Evolutionary conservation across 495 filamentous ascomycete genomes (phyloP).

Genomic region (Tuber borchii): DNA sequence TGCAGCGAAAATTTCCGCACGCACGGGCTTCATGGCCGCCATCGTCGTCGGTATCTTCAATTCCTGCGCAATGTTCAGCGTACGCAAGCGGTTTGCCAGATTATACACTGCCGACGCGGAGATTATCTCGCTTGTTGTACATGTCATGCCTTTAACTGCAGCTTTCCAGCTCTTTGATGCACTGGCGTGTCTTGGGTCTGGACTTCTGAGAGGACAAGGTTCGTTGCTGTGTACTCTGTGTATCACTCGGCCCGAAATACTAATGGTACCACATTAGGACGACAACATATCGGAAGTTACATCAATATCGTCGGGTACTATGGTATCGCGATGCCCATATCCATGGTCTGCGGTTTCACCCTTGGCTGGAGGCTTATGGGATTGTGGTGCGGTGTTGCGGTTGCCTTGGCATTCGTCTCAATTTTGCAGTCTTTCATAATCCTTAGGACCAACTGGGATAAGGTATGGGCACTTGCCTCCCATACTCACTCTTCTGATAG

Average conservation of each 20-base stretch:
- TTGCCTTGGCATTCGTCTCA: slow-evolving; percentile 54
- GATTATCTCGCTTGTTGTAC: slow-evolving; percentile 67
- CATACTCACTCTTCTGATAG: background rate
- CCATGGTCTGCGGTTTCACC: slow-evolving; percentile 66
- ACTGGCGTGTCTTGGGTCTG: slow-evolving; percentile 68
- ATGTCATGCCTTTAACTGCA: slow-evolving; percentile 68
- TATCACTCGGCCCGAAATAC: background rate
- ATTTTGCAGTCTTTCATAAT: slow-evolving; percentile 30
- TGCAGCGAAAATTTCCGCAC: slow-evolving; percentile 61
- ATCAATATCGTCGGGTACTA: slow-evolving; percentile 83
- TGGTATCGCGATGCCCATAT: slow-evolving; percentile 73
- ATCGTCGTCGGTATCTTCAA: slow-evolving; percentile 70
- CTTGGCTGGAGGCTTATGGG: slow-evolving; percentile 66
- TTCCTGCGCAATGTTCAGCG: slow-evolving; percentile 55
- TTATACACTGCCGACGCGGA: slow-evolving; percentile 76
- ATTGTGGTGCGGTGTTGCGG: slow-evolving; percentile 73
- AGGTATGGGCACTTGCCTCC: slow-evolving; percentile 9
- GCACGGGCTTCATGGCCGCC: slow-evolving; percentile 54
- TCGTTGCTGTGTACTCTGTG: background rate
- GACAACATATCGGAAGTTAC: slow-evolving; percentile 83
- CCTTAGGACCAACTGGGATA: slow-evolving; percentile 33
- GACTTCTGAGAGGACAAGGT: slow-evolving; percentile 64
- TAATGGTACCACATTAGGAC: slow-evolving; percentile 48
- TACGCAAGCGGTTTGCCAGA: slow-evolving; percentile 62
- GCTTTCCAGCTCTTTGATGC: slow-evolving; percentile 86